Conservation (phyloP, 208 protist species). For the Zelonia costaricensis region DNA sequence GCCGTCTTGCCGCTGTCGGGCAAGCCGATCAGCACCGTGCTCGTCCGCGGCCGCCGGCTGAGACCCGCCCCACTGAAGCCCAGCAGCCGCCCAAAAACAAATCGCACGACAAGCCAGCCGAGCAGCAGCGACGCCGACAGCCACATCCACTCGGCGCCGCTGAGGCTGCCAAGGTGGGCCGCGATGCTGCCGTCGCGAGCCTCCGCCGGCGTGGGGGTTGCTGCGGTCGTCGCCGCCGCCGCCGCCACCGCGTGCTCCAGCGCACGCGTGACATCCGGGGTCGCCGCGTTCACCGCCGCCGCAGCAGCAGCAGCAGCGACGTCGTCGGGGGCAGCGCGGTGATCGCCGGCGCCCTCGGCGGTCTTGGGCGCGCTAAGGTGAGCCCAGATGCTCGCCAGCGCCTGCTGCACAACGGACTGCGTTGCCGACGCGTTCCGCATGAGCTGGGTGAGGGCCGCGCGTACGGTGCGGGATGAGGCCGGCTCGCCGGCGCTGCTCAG, state of each 20-base stretch:
- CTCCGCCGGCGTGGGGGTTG: neutral
- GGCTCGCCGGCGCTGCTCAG: neutral
- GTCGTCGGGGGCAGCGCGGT: too few relatives aligned
- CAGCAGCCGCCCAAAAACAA: constrained; percentile 18
- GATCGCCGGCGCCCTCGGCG: neutral
- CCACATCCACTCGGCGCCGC: constrained; percentile 18
- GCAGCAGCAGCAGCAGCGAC: too few relatives aligned
- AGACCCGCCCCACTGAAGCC: neutral
- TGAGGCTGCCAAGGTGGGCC: neutral
- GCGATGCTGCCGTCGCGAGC: neutral
- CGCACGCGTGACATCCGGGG: constrained; percentile 22
- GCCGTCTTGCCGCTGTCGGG: constrained; percentile 78
- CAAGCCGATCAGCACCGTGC: constrained; percentile 62
- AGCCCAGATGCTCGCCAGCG: neutral
- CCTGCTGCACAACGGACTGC: constrained; percentile 14
- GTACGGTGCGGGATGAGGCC: neutral
- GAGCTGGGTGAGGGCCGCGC: neutral
- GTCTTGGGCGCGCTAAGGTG: neutral
- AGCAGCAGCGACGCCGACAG: constrained; percentile 11
- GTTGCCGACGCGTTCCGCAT: constrained; percentile 3
- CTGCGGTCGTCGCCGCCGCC: neutral
- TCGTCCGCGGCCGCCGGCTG: constrained; percentile 20
- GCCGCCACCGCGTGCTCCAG: constrained; percentile 7
- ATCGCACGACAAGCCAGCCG: constrained; percentile 14
- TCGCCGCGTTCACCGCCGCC: constrained; percentile 5